Evolutionary conservation across 495 filamentous ascomycete genomes (phyloP), one percentile per base, ranked within the genome.

Genomic region (Xylaria nigripes): DNA sequence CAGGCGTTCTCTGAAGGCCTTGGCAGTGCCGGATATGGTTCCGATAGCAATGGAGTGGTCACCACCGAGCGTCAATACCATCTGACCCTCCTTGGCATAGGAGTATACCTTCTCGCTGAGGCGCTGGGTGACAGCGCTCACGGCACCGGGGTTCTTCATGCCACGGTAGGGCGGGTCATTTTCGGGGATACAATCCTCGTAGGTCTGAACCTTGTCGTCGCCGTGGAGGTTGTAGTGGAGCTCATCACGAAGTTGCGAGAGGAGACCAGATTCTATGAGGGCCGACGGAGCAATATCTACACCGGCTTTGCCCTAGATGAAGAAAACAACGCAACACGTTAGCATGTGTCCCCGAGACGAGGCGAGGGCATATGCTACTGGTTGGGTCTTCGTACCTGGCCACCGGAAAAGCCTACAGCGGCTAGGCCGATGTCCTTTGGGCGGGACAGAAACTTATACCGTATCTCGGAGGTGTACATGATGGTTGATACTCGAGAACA

Each of bases 1-100:
- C 52, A 93, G 68, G 27, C 93, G 74, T 74, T 97, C 90, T 32
- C 85, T 80, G 49, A 90, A 85, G 0, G 93, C 93, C 72, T 85
- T 86, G 32, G 89, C 84, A 1, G 84, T 86, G 3, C 93, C 93
- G 16, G 85, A 83, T 53, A 97, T 81, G 21, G 88, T 90, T 36
- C 93, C 93, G 63, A 99, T 94, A 48, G 94, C 93, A 61, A 99
- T 95, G 46, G 84, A 89, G 72, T 99, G 93, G 69, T 99, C 93
- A 13, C 93, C 93, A 45, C 93, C 93, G 6, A 99, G 81, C 1
- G 93, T 99, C 48, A 99, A 77, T 0, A 95, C 90, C 62, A 94
- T 81, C 25, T 90, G 84, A 21, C 94, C 93, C 55, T 89, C 74
- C 61, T 79, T 83, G 46, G 94, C 88, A 55, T 97, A 88, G 45